Base-by-base conservation (phyloP, 2,329 filamentous ascomycete genomes). In the Hypomyces perniciosus region DNA sequence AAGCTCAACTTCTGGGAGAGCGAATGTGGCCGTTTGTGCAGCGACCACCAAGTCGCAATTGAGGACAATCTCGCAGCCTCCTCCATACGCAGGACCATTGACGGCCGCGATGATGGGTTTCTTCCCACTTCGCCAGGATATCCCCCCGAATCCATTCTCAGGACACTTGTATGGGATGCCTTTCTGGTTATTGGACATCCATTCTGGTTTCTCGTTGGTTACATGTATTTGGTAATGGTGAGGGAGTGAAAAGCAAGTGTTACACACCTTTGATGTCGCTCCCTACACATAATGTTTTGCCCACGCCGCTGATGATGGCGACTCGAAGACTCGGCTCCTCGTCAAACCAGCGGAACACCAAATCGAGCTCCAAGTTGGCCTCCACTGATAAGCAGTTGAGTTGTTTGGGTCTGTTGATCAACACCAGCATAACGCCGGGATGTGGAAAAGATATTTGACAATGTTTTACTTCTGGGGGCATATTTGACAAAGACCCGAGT, bases 61-160 rank as follows among this genome's bases (percentile, higher is more conserved):
- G 48, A 79, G 63, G 7, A 73, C 71, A 57, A 79, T 76, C 64
- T 82, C 79, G 56, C 80, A 80, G 0, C 79, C 79, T 4, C 79
- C 79, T 0, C 79, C 79, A 43, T 80, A 66, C 1, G 77, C 77
- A 53, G 76, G 72, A 0, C 79, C 79, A 63, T 82, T 83, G 3
- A 81, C 77, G 2, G 79, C 79, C 7, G 77, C 78, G 60, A 83
- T 78, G 42, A 83, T 71, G 1, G 79, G 79, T 63, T 83, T 83
- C 68, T 80, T 82, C 1, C 82, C 81, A 9, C 65, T 64, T 9
- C 82, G 69, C 38, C 76, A 68, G 38, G 76, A 79, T 10, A 85
- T 61, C 0, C 79, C 81, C 50, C 54, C 61, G 49, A 65, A 65
- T 0, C 80, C 81, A 0, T 38, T 38, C 13, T 38, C 35, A 38